Evolutionary conservation across 1,284 basidiomycete genomes (phyloP).

Genomic region (Inonotus hispidus): DNA sequence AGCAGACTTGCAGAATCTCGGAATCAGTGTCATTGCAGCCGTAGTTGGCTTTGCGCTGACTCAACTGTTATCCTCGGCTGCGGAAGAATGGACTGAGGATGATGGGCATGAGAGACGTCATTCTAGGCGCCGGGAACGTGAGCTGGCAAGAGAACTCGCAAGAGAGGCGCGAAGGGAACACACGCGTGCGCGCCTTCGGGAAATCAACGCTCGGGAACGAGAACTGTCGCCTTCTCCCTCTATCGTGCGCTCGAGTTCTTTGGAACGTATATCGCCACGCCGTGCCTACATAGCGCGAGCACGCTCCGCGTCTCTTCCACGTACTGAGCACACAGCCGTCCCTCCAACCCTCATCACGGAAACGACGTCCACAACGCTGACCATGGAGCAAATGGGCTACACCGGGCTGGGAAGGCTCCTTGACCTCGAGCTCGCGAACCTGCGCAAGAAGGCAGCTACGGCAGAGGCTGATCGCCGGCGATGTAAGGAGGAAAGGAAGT

Average conservation of each 20-base stretch:
- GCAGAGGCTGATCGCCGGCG: slow-evolving; percentile 76
- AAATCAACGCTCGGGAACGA: slow-evolving; percentile 15
- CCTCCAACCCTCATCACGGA: slow-evolving; percentile 6
- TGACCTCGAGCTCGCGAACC: slow-evolving; percentile 58
- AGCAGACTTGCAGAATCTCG: slow-evolving; percentile 48
- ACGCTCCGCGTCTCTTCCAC: slow-evolving; percentile 21
- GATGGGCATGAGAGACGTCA: slow-evolving; percentile 10
- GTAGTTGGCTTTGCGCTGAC: slow-evolving; percentile 12
- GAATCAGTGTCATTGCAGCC: slow-evolving; percentile 31
- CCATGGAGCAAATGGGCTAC: slow-evolving; percentile 47
- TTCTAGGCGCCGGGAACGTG: slow-evolving; percentile 8
- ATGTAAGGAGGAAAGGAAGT: slow-evolving; percentile 78
- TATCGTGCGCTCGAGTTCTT: slow-evolving; percentile 1
- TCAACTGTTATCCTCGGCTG: slow-evolving; percentile 2
- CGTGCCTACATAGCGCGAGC: neutral
- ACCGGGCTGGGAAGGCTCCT: slow-evolving; percentile 16
- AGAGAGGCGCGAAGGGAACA: slow-evolving; percentile 14
- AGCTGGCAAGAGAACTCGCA: slow-evolving; percentile 9
- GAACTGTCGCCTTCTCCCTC: slow-evolving; percentile 5
- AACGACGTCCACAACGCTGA: slow-evolving; percentile 45
- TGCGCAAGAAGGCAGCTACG: slow-evolving; percentile 68
- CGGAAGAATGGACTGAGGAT: slow-evolving; percentile 13
- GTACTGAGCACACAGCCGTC: slow-evolving; percentile 11
- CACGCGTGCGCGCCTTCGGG: slow-evolving; percentile 12
- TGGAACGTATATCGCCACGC: neutral